Evolutionary conservation across 75 land plant species (phyloP).

Genomic region (Pinus albicaulis): DNA sequence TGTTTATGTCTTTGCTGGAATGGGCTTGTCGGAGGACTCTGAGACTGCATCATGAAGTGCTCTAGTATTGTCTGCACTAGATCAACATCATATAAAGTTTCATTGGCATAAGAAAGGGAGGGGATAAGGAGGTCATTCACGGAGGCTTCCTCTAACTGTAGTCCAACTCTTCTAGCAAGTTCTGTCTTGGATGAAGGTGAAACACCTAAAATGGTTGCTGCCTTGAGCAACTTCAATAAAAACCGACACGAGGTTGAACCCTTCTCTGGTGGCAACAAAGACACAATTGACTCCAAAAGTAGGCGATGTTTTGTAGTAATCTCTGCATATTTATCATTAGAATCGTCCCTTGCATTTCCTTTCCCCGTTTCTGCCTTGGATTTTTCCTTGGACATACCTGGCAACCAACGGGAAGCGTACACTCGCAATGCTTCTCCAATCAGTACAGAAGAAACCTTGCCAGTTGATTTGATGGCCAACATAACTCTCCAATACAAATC

Average conservation of each 20-base stretch:
- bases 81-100: conserved; percentile 58
- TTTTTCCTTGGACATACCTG: conserved; percentile 37
- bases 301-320: conserved; percentile 19
- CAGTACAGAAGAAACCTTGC: conserved; percentile 30
- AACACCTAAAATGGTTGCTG: conserved; percentile 39
- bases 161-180: conserved; percentile 54
- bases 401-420: conserved; percentile 59
- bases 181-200: conserved; percentile 33
- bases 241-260: conserved; percentile 64
- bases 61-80: conserved; percentile 54
- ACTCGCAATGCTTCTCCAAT: conserved; percentile 68
- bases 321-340: conserved; percentile 10
- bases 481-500: conserved; percentile 63
- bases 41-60: conserved; percentile 56
- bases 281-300: conserved; percentile 64
- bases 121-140: conserved; percentile 61
- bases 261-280: conserved; percentile 63
- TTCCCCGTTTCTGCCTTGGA: background rate
- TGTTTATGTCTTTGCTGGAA: background rate
- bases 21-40: conserved; percentile 28
- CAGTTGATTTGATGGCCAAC: conserved; percentile 51
- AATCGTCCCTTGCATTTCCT: conserved; percentile 6
- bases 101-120: conserved; percentile 24
- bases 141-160: conserved; percentile 72
- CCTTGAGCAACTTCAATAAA: conserved; percentile 64